Conservation (phyloP, 495 filamentous ascomycete genomes). For the Penicillium manginii region DNA sequence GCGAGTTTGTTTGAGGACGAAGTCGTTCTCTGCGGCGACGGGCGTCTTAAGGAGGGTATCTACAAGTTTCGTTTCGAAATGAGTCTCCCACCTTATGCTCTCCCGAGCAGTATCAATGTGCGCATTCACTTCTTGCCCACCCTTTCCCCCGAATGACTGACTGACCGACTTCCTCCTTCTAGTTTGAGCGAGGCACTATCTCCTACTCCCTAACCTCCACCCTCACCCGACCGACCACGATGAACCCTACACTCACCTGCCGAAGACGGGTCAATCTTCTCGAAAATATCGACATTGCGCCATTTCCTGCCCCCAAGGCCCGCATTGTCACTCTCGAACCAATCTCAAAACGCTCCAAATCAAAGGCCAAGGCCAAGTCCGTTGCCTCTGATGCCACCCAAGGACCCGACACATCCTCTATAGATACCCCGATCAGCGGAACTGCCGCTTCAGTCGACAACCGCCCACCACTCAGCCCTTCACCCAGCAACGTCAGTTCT, state of each 20-base stretch:
- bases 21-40: constrained; percentile 86
- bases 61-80: constrained; percentile 96
- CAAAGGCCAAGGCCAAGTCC: constrained; percentile 43
- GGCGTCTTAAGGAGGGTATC: constrained; percentile 77
- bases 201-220: constrained; percentile 89
- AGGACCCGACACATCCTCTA: constrained; percentile 39
- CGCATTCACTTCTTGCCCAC: constrained; percentile 31
- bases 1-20: constrained; percentile 91
- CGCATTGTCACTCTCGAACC: constrained; percentile 83
- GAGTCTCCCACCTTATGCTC: constrained; percentile 71
- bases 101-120: constrained; percentile 95
- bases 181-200: constrained; percentile 96
- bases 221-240: constrained; percentile 85
- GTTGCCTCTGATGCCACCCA: constrained; percentile 36
- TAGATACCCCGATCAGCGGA: constrained; percentile 38
- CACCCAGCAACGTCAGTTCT: constrained; percentile 66
- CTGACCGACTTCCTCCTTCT: constrained; percentile 12
- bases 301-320: constrained; percentile 61
- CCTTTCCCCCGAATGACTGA: background rate
- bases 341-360: constrained; percentile 58
- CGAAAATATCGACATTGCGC: constrained; percentile 69
- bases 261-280: constrained; percentile 78
- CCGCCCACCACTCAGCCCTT: constrained; percentile 55
- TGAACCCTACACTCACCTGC: constrained; percentile 76
- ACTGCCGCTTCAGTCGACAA: constrained; percentile 31